Evolutionary conservation across 129 eudicot genomes (phyloP).

Genomic region (Sambucus nigra): DNA sequence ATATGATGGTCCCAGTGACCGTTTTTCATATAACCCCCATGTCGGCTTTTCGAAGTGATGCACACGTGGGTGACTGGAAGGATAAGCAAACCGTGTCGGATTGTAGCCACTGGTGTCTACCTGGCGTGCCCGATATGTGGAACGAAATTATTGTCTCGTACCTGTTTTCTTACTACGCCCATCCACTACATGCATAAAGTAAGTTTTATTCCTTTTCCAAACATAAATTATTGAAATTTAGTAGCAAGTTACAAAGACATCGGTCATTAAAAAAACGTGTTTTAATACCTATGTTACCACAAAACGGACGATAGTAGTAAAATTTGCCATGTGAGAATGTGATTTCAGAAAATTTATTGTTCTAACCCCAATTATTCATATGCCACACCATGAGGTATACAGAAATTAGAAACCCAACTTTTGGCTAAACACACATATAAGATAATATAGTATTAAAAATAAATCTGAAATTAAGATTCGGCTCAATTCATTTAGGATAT

Average conservation of each 20-base stretch:
- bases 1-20: constrained; percentile 37
- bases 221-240: no score
- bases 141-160: constrained; percentile 41
- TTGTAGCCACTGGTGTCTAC: constrained; percentile 73
- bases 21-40: constrained; percentile 48
- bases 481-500: no score
- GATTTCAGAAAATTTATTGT: no score
- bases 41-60: constrained; percentile 49
- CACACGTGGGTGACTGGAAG: constrained; percentile 54
- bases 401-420: no score
- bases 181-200: constrained; percentile 3
- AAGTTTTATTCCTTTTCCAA: not conserved
- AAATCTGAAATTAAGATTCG: no score
- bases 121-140: constrained; percentile 62
- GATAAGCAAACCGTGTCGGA: constrained; percentile 40
- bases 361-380: no score
- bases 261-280: not conserved
- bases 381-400: no score
- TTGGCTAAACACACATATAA: no score
- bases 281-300: no score
- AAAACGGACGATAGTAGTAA: no score
- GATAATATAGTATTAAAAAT: no score
- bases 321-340: no score
- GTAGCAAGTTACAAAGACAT: not conserved
- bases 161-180: constrained; percentile 12